These are phyloP conservation scores for Zygosaccharomyces bisporus DNA, from an alignment of 805 yeast genomes.

Conservation along the genomic window DNA sequence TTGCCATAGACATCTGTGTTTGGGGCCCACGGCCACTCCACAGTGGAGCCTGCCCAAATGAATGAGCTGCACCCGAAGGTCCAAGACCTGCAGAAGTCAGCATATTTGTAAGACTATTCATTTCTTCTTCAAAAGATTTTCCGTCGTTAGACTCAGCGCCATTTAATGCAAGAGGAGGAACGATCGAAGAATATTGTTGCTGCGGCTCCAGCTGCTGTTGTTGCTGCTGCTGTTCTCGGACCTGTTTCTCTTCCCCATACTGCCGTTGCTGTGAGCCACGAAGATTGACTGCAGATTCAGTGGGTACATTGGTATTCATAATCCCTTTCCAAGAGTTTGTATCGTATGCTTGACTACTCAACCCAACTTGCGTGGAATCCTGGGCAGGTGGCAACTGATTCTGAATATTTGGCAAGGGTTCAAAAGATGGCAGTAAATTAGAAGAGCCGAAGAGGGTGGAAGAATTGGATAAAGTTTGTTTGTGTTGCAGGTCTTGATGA, in stretches of 20 bases:
- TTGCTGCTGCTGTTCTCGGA: conserved; percentile 1
- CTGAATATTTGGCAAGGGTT: conserved; percentile 6
- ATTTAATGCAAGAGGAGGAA: conserved; percentile 12
- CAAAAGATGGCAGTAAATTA: conserved; percentile 7
- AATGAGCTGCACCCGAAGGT: conserved; percentile 5
- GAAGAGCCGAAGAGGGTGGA: conserved; percentile 8
- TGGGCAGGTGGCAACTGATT: conserved; percentile 9
- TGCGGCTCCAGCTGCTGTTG: conserved; percentile 3
- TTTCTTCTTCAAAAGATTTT: conserved; percentile 26
- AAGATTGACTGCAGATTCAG: not conserved
- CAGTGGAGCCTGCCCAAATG: conserved; percentile 12
- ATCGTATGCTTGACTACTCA: conserved; percentile 9
- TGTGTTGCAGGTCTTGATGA: not conserved
- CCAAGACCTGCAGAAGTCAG: conserved; percentile 27
- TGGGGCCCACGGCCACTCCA: conserved; percentile 21
- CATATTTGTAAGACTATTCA: conserved; percentile 27
- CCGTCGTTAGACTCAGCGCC: conserved; percentile 14
- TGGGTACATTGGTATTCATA: conserved; percentile 2
- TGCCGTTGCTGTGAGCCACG: conserved; percentile 4
- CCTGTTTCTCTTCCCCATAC: too few species aligned
- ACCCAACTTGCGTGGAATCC: conserved; percentile 5
- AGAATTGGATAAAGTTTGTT: conserved; percentile 1
- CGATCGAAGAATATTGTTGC: conserved; percentile 5
- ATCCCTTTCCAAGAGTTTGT: conserved; percentile 13
- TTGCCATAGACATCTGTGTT: conserved; percentile 2